These are phyloP conservation scores for Thelonectria blattea DNA, from an alignment of 2,329 filamentous ascomycete species.

Conservation along the genomic window DNA sequence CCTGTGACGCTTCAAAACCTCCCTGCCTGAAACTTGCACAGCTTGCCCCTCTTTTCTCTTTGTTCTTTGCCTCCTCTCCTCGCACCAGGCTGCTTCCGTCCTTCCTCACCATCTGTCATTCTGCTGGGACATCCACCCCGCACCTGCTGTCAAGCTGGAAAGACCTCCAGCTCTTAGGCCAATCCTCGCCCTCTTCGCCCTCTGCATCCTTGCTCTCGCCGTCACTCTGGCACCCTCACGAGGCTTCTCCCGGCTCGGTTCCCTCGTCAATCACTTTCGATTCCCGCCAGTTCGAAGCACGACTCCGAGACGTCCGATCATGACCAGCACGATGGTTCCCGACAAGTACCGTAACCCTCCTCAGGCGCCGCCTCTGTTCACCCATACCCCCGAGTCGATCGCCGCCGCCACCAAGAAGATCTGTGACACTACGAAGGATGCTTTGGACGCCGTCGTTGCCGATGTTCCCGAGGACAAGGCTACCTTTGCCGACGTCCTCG, in stretches of 20 bases:
- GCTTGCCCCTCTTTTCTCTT: background rate
- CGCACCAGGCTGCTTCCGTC: background rate
- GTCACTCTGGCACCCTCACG: conserved; percentile 72
- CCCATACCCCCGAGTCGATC: conserved; percentile 72
- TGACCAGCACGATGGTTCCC: conserved; percentile 67
- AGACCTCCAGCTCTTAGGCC: conserved; percentile 35
- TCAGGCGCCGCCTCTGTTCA: conserved; percentile 79
- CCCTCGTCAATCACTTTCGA: conserved; percentile 62
- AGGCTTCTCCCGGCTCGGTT: conserved; percentile 62
- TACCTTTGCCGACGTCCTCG: conserved; percentile 61
- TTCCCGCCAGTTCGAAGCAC: conserved; percentile 42
- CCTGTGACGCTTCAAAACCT: conserved; percentile 22
- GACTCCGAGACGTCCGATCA: conserved; percentile 43
- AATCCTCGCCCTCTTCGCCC: conserved; percentile 51
- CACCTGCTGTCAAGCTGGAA: conserved; percentile 37
- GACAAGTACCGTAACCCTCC: conserved; percentile 75
- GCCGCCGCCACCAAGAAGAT: conserved; percentile 70
- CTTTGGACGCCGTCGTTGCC: conserved; percentile 72
- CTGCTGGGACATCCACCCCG: conserved; percentile 1
- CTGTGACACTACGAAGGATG: conserved; percentile 65
- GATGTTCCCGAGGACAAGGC: conserved; percentile 60
- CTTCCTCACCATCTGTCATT: conserved; percentile 30
- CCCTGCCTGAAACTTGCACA: conserved; percentile 19
- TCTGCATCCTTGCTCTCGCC: conserved; percentile 62
- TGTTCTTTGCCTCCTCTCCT: background rate